Evolutionary conservation across 2,329 filamentous ascomycete genomes (phyloP), one percentile per base, ranked within the genome.

Genomic region (Alternaria novae-zelandiae): DNA sequence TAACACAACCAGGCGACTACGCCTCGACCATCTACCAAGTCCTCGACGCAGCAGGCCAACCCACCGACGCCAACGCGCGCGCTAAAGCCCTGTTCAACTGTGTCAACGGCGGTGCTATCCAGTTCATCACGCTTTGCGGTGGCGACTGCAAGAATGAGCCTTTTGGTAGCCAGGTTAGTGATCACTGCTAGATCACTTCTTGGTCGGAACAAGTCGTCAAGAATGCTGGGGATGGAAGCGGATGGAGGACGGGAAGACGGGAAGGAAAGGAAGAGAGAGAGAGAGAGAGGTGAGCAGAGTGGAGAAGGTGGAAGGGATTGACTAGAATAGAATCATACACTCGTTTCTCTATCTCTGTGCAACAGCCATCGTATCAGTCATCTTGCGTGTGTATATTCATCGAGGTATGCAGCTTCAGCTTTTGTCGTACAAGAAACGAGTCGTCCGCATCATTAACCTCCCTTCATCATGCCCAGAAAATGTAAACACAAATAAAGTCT

Each of bases 151-250:
- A 28, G 10, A 57, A 57, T 0, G 54, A 57, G 54, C 54, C 54
- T 1, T 57, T 57, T 47, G 54, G 54, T 9, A 46, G 36, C 26
- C 54, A 57, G 54, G 43, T 30, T 21, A 57, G 43, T 5, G 54
- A 57, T n/a, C 54, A 57, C 12, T 57, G 54, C 25, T 57, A 57
- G 54, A 25, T 47, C 23, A 26, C 25, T n/a, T n/a, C n/a, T n/a
- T n/a, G n/a, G n/a, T n/a, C n/a, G n/a, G n/a, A n/a, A n/a, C n/a
- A n/a, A n/a, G n/a, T n/a, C n/a, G n/a, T n/a, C n/a, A n/a, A n/a
- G n/a, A n/a, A n/a, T n/a, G n/a, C n/a, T n/a, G 25, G 23, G 23
- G 4, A 23, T 23, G 23, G 5, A 23, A 5, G 23, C 23, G 5
- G 23, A 23, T 23, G 23, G 23, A 41, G 13, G 36, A n/a, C 1